These are phyloP conservation scores for Echium plantagineum DNA, from an alignment of 257 asterid genomes.

Conservation along the genomic window DNA sequence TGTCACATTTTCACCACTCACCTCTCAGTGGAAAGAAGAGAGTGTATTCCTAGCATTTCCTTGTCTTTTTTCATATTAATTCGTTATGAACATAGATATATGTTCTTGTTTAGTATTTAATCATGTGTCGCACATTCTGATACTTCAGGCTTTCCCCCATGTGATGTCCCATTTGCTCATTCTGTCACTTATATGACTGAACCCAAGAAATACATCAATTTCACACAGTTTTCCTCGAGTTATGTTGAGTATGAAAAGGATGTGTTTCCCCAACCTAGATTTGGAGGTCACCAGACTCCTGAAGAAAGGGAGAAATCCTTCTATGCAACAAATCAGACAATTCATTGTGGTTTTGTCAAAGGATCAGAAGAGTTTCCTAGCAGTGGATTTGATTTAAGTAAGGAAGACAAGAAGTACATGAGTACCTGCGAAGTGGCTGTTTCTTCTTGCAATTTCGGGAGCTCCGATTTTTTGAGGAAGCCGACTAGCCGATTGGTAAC, in stretches of 20 bases:
- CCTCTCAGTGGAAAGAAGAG: neutral
- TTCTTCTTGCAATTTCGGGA: slow-evolving; percentile 91
- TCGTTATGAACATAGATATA: neutral
- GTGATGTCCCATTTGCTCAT: slow-evolving; percentile 58
- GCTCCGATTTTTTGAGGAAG: slow-evolving; percentile 80
- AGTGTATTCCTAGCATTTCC: neutral
- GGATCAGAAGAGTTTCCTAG: slow-evolving; percentile 40
- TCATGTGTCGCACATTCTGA: slow-evolving; percentile 11
- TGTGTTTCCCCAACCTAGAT: slow-evolving; percentile 31
- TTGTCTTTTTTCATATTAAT: neutral
- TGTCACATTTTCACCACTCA: neutral
- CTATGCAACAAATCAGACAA: slow-evolving; percentile 55
- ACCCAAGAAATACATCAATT: slow-evolving; percentile 55
- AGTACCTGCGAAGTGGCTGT: slow-evolving; percentile 51
- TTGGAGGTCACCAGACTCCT: slow-evolving; percentile 83
- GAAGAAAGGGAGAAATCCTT: slow-evolving; percentile 66
- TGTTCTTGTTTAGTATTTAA: neutral
- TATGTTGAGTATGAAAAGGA: slow-evolving; percentile 55
- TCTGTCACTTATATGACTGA: slow-evolving; percentile 55
- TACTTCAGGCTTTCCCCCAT: slow-evolving; percentile 58
- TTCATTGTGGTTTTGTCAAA: slow-evolving; percentile 82
- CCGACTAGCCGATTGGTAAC: slow-evolving; percentile 85
- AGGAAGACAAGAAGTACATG: slow-evolving; percentile 53
- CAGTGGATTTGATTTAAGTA: slow-evolving; percentile 76
- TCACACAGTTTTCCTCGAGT: slow-evolving; percentile 53